phyloP scores from a whole-genome alignment of 371 early-diverging fungal genomes.

The Entomophthora muscae region DNA sequence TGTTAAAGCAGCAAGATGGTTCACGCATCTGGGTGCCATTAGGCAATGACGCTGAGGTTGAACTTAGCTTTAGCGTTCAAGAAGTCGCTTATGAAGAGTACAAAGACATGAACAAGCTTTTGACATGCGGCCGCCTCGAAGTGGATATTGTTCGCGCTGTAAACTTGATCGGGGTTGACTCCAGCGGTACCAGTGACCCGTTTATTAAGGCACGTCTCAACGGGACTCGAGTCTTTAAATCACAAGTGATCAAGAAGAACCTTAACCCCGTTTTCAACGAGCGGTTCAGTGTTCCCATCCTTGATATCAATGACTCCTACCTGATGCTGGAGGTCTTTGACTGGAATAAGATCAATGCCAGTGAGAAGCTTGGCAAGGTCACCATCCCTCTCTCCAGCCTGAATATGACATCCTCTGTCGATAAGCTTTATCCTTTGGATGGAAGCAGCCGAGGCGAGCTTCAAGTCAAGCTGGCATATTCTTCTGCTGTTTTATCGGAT shows the following conservation, averaged over 20 bases:
- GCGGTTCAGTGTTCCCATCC: slow-evolving; percentile 27
- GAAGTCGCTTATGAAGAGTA: not conserved
- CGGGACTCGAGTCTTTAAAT: slow-evolving; percentile 36
- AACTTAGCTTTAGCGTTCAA: not conserved
- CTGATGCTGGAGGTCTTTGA: slow-evolving; percentile 1
- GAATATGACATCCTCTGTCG: not conserved
- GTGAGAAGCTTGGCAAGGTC: not conserved
- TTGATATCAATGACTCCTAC: not conserved
- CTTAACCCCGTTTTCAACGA: slow-evolving; percentile 48
- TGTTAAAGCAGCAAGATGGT: not conserved
- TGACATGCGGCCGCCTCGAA: not conserved
- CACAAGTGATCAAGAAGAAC: slow-evolving; percentile 52
- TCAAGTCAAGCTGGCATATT: not conserved
- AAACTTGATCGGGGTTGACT: slow-evolving; percentile 1
- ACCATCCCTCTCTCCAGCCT: not conserved
- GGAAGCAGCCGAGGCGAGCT: not conserved
- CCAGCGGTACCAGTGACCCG: slow-evolving; percentile 28
- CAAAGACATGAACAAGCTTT: not conserved
- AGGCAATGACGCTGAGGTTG: not conserved
- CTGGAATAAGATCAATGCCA: slow-evolving; percentile 6
- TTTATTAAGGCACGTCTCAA: slow-evolving; percentile 26
- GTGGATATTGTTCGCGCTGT: not conserved
- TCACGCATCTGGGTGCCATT: not conserved
- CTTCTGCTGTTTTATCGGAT: not conserved
- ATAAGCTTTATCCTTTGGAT: not conserved